Evolutionary conservation across 345 rosid genomes (phyloP).

Genomic region (Eucalyptus sideroxylon): DNA sequence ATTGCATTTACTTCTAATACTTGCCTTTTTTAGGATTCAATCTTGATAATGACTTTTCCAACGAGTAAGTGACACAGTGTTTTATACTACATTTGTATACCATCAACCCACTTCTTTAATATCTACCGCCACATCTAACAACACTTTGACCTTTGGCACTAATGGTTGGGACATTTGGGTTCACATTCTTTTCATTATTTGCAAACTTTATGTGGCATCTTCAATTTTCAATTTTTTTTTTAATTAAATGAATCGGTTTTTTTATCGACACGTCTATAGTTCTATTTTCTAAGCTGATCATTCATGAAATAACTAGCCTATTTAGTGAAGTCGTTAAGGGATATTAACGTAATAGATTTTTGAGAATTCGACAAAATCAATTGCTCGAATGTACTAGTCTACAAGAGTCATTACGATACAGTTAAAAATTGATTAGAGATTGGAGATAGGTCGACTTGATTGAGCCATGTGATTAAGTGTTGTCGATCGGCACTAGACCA

Average conservation of each 20-base stretch:
- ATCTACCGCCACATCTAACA: not conserved
- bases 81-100: not conserved
- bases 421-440: too few species aligned
- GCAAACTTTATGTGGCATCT: not conserved
- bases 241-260: too few species aligned
- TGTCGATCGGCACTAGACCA: too few species aligned
- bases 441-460: fast-evolving
- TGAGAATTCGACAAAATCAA: too few species aligned
- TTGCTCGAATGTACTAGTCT: fast-evolving
- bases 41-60: not conserved
- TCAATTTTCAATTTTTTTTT: too few species aligned
- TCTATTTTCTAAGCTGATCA: too few species aligned
- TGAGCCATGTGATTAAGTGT: too few species aligned
- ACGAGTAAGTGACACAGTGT: not conserved
- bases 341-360: too few species aligned
- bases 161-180: not conserved
- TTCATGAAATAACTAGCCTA: too few species aligned
- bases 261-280: fast-evolving
- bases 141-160: not conserved
- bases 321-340: too few species aligned
- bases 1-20: not conserved
- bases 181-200: not conserved
- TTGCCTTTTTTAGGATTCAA: not conserved
- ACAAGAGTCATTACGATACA: fast-evolving
- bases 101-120: not conserved